Evolutionary conservation across 306 rosid species (phyloP).

Genomic region (Prunus salicina): DNA sequence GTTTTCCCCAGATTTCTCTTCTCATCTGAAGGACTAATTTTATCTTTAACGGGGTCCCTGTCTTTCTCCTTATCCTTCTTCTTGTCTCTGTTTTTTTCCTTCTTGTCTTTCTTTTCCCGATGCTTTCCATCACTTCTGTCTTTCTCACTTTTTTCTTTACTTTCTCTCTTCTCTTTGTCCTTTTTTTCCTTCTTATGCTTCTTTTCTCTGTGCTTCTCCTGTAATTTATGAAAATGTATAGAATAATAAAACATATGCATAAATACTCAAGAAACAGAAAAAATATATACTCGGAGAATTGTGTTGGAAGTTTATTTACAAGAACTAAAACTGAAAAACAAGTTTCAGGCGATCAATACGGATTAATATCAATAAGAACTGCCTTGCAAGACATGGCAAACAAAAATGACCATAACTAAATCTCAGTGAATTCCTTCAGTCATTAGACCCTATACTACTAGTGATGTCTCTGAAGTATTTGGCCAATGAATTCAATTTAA

Average conservation of each 20-base stretch:
- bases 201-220: conserved; percentile 73
- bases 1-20: conserved; percentile 45
- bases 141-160: conserved; percentile 68
- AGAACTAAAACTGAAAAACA: not conserved
- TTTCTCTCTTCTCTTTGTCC: conserved; percentile 73
- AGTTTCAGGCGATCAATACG: too few species aligned
- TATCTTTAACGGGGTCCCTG: conserved; percentile 45
- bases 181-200: conserved; percentile 74
- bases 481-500: not conserved
- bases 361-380: not conserved
- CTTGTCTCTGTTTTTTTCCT: conserved; percentile 62
- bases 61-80: conserved; percentile 60
- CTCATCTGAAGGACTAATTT: conserved; percentile 44
- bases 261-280: conserved; percentile 9
- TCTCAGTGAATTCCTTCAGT: not conserved
- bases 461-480: not conserved
- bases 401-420: not conserved
- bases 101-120: conserved; percentile 72
- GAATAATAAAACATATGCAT: conserved; percentile 2
- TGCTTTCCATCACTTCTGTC: conserved; percentile 70
- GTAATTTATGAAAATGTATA: conserved; percentile 15
- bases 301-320: not conserved
- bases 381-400: not conserved
- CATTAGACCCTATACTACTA: not conserved
- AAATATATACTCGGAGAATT: not conserved